Evolutionary conservation across 2,329 filamentous ascomycete species (phyloP), one percentile per base, ranked within the genome.

Genomic region (Lasiodiplodia theobromae): DNA sequence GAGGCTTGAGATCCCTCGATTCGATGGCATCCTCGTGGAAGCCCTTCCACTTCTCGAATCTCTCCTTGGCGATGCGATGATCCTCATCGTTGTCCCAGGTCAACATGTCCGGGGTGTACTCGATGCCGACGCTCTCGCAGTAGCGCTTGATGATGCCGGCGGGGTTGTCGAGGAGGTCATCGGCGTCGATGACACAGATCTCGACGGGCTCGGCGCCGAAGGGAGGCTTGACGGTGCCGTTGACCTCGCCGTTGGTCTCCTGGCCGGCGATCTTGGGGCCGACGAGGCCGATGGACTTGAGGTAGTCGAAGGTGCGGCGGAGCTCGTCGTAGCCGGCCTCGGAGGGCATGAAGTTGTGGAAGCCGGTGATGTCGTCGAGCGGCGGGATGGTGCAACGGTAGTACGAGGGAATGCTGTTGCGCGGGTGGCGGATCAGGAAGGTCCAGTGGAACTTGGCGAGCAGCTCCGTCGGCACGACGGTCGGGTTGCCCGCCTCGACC

Each of bases 371-470:
- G 57, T 91, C 84, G 76, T 92, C 89, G 68, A 97, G 86, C 0
- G 96, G 96, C 16, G 96, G 94, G 66, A 97, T 87, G 62, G 93
- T 97, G 86, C 95, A 98, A 73, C 95, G 91, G 86, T 91, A 97
- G 84, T 95, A 98, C 57, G 93, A 97, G 8, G 96, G 96, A 72
- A 98, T 94, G 74, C 92, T 92, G 77, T 89, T 89, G 74, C 93
- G 89, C n/a, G 96, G 96, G 79, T 98, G 94, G 68, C 96, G 94
- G 84, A 99, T 98, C 71, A 98, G 87, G 82, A 99, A 98, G 25
- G 94, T 93, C 83, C 95, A 98, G 81, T 97, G 94, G 82, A 97
- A 98, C 72, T 89, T 86, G 76, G 89, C 87, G 69, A 98, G 85
- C 69, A 93, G 83, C 37, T 89, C 88, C 34, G 87, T 82, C 2